Conservation (phyloP, 176 grass and related monocot genomes). For the Lolium multiflorum region DNA sequence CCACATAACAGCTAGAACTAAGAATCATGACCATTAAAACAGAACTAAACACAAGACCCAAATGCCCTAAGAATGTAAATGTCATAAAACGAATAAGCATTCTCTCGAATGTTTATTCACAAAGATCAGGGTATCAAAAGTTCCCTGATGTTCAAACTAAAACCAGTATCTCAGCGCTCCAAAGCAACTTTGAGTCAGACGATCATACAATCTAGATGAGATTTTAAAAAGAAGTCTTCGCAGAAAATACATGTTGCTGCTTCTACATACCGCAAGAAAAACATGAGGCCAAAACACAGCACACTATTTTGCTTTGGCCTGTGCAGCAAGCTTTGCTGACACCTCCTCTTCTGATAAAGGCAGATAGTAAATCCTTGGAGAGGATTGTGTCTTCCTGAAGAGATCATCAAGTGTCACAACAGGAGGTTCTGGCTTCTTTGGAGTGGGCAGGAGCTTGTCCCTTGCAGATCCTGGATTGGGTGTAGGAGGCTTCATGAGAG, state of each 20-base stretch:
- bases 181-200: background rate
- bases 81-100: constrained; percentile 6
- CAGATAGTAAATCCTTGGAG: constrained; percentile 90
- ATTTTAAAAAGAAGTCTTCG: background rate
- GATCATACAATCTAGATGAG: constrained; percentile 3
- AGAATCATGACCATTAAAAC: background rate
- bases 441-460: constrained; percentile 66
- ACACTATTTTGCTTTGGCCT: constrained; percentile 58
- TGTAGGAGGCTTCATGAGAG: constrained; percentile 44
- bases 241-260: constrained; percentile 39
- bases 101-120: constrained; percentile 10
- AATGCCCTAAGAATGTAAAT: background rate
- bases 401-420: constrained; percentile 95
- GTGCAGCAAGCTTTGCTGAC: constrained; percentile 66
- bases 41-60: background rate
- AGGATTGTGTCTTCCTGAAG: constrained; percentile 88
- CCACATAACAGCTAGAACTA: background rate
- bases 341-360: constrained; percentile 95
- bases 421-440: constrained; percentile 80
- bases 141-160: constrained; percentile 15
- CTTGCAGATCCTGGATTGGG: constrained; percentile 34
- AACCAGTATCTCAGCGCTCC: background rate
- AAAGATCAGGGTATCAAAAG: background rate
- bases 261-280: constrained; percentile 38
- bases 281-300: background rate